These are phyloP conservation scores for Pythium oligandrum DNA, from an alignment of 352 stramenopile species.

Conservation along the genomic window DNA sequence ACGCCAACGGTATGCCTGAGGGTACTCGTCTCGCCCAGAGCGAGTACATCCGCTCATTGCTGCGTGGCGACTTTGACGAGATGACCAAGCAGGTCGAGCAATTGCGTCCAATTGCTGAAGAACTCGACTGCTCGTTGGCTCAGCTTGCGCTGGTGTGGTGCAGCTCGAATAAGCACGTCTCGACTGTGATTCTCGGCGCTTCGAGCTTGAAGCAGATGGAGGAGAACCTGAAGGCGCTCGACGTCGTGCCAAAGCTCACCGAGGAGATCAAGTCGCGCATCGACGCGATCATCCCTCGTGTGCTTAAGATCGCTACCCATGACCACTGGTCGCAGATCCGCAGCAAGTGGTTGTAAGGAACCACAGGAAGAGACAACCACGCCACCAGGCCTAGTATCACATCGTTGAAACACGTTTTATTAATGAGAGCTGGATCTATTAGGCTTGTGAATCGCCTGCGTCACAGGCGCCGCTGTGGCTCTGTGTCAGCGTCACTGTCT, in stretches of 20 bases:
- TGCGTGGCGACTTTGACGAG: slow-evolving; percentile 14
- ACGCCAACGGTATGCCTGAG: slow-evolving; percentile 26
- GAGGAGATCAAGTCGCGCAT: slow-evolving; percentile 41
- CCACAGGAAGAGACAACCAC: too few species aligned
- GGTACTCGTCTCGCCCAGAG: slow-evolving; percentile 21
- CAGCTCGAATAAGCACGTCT: slow-evolving; percentile 35
- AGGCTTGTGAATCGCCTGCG: too few species aligned
- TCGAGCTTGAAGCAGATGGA: slow-evolving; percentile 38
- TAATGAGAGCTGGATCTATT: too few species aligned
- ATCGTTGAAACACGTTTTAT: too few species aligned
- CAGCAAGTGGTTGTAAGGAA: too few species aligned
- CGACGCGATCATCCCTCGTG: slow-evolving; percentile 25
- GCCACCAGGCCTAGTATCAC: too few species aligned
- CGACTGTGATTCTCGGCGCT: slow-evolving; percentile 38
- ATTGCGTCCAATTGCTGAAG: slow-evolving; percentile 25
- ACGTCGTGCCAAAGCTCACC: slow-evolving; percentile 34
- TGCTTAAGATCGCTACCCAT: slow-evolving; percentile 4
- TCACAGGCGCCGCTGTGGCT: too few species aligned
- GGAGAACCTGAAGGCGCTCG: slow-evolving; percentile 48
- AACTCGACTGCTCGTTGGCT: slow-evolving; percentile 30
- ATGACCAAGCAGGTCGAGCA: slow-evolving; percentile 12
- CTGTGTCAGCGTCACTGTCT: too few species aligned
- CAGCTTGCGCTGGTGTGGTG: slow-evolving; percentile 44
- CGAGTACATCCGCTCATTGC: slow-evolving; percentile 15
- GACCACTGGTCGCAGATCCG: too few species aligned